phyloP scores from a whole-genome alignment of 1,139 yeast species.

The Scheffersomyces segobiensis region DNA sequence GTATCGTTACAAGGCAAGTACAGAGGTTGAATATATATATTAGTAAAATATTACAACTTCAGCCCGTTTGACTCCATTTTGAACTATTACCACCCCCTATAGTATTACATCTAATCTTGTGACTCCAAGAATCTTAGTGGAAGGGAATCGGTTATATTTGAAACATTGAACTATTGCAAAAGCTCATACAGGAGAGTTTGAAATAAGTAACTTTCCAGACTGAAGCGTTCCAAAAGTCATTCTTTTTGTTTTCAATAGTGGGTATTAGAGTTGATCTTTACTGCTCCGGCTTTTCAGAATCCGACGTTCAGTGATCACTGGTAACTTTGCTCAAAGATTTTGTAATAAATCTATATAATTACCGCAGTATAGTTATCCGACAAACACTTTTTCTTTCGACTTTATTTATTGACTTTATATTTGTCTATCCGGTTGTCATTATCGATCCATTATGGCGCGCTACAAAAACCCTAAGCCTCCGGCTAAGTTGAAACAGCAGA shows the following conservation, averaged over 20 bases:
- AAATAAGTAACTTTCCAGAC: neutral
- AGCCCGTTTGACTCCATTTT: too few species aligned
- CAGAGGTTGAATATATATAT: neutral
- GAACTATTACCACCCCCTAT: neutral
- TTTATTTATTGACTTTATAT: neutral
- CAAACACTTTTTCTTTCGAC: neutral
- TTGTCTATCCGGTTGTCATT: neutral
- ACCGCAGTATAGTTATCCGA: neutral
- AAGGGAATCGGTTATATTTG: neutral
- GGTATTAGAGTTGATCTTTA: too few species aligned
- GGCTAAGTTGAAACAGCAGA: constrained; percentile 10
- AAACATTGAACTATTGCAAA: neutral
- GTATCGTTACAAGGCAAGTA: neutral
- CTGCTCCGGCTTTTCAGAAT: too few species aligned
- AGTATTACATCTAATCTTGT: neutral
- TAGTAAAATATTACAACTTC: neutral
- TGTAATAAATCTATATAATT: too few species aligned
- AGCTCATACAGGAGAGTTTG: neutral
- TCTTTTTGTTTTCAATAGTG: neutral
- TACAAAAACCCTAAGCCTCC: neutral
- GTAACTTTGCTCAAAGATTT: too few species aligned
- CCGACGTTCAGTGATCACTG: too few species aligned
- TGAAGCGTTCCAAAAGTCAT: neutral
- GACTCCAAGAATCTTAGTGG: neutral
- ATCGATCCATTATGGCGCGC: neutral